Evolutionary conservation across 1,139 yeast genomes (phyloP), one percentile per base, ranked within the genome.

Genomic region (Nakaseomyces sp.): DNA sequence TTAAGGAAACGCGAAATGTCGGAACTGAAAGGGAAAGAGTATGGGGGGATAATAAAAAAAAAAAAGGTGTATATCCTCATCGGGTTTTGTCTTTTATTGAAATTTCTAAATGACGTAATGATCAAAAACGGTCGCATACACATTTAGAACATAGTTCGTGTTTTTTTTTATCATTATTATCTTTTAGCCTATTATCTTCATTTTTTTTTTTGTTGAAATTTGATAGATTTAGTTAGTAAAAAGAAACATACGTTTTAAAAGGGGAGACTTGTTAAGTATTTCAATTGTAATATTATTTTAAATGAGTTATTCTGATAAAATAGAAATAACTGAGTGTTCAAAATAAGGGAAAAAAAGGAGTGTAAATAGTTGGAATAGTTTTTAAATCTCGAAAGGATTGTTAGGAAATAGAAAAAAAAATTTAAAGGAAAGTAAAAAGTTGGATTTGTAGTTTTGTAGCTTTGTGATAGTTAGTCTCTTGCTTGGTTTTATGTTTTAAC

Each of bases 311-410:
- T 30, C 18, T 30, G 7, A 12, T 30, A 8, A 18, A 5, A 30
- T 13, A 30, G 10, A 30, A 30, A 30, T 30, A 30, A 30, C 33
- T 30, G 19, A 7, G 5, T 30, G 5, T 26, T n/a, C n/a, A 30
- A 32, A 32, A 10, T 6, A 32, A 32, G 30, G 29, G 16, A 25
- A 12, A 40, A 35, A 50, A 50, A 47, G 55, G 52, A 49, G 45
- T 49, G 52, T 49, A 50, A 49, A 49, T 43, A 50, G 51, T 49
- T 47, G 51, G 51, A 46, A 32, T 32, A 32, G 37, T 32, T 19
- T 16, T 32, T 17, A 12, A 18, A 30, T 16, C 17, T 8, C 17
- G 5, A 30, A 30, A 30, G 19, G 33, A 30, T 32, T 30, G 33
- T 22, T 22, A 7, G n/a, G 6, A 22, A 9, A 22, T 30, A 30